These are phyloP conservation scores for Plasmodium yoelii DNA, from an alignment of 169 alveolate species.

Conservation along the genomic window DNA sequence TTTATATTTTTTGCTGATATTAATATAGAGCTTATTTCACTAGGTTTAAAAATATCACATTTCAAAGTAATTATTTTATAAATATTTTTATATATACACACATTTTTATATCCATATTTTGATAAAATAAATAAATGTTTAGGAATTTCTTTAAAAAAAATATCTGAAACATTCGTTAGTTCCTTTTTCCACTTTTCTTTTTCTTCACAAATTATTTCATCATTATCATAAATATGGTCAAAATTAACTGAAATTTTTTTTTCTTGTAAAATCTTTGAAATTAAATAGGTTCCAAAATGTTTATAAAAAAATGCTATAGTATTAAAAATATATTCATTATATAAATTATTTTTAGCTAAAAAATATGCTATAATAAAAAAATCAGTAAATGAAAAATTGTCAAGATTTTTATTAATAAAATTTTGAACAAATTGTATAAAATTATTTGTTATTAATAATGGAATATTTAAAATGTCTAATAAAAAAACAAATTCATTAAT, in stretches of 20 bases:
- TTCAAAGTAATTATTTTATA: constrained; percentile 15
- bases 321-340: constrained; percentile 20
- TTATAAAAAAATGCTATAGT: constrained; percentile 30
- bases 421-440: constrained; percentile 6
- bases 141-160: constrained; percentile 22
- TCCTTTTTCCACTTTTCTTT: not conserved
- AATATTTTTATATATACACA: constrained; percentile 25
- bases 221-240: not conserved
- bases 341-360: constrained; percentile 62
- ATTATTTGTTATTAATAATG: constrained; percentile 36
- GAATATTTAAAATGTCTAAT: constrained; percentile 47
- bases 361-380: constrained; percentile 45
- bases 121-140: constrained; percentile 40
- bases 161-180: not conserved
- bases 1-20: constrained; percentile 50
- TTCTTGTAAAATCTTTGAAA: not conserved
- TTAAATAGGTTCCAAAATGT: not conserved
- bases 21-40: constrained; percentile 51
- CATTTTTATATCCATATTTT: constrained; percentile 47
- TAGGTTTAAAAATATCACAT: constrained; percentile 29
- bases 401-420: constrained; percentile 18
- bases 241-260: not conserved
- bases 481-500: constrained; percentile 47
- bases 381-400: constrained; percentile 7
- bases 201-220: not conserved